These are phyloP conservation scores for Tylopilus sp. DNA, from an alignment of 1,284 basidiomycete species.

Conservation along the genomic window DNA sequence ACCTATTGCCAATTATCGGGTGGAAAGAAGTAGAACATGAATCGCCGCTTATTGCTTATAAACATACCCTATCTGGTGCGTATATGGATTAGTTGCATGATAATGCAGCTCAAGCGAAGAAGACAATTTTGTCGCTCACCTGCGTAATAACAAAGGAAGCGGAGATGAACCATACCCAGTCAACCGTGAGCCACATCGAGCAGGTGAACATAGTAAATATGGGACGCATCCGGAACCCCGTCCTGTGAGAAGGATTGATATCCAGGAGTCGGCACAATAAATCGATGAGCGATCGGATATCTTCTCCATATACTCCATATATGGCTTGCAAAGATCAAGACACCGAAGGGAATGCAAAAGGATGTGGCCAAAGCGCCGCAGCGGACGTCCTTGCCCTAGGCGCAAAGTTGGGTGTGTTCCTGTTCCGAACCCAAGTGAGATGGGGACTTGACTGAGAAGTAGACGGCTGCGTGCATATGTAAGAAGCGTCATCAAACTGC, in stretches of 20 bases:
- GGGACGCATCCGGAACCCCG: conserved; percentile 56
- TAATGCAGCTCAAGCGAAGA: conserved; percentile 15
- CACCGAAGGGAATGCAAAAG: conserved; percentile 68
- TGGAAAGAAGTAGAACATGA: conserved; percentile 9
- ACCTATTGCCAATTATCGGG: conserved; percentile 8
- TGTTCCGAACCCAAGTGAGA: conserved; percentile 28
- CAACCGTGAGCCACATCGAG: conserved; percentile 10
- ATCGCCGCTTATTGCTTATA: conserved; percentile 20
- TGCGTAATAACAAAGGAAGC: conserved; percentile 74
- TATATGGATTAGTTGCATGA: conserved; percentile 1
- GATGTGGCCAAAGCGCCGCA: conserved; percentile 69
- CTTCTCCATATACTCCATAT: conserved; percentile 75
- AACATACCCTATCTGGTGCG: conserved; percentile 30
- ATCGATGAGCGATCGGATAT: conserved; percentile 79
- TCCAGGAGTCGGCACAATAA: conserved; percentile 68
- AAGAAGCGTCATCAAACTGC: conserved; percentile 75
- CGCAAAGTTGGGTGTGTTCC: conserved; percentile 78
- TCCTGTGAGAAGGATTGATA: conserved; percentile 57
- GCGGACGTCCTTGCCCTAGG: conserved; percentile 66
- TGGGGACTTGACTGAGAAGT: conserved; percentile 3
- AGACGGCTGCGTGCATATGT: conserved; percentile 41
- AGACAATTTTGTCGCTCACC: conserved; percentile 29
- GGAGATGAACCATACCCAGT: conserved; percentile 70
- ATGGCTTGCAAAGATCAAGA: conserved; percentile 77
- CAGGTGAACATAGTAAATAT: conserved; percentile 1